Evolutionary conservation across 2,329 filamentous ascomycete species (phyloP).

Genomic region (Blastomyces emzantsi): DNA sequence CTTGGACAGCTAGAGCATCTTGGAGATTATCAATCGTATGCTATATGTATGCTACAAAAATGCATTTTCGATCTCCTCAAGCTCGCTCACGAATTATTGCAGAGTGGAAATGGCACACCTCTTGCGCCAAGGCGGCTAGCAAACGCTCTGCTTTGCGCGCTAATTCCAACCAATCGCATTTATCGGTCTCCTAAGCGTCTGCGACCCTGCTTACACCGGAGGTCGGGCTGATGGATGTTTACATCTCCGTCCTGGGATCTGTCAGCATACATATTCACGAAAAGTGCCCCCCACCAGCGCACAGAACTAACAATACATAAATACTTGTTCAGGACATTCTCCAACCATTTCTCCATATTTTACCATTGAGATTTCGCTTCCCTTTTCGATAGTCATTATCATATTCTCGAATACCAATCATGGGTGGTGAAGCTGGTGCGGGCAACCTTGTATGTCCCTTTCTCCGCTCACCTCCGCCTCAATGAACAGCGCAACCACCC

Average conservation of each 20-base stretch:
- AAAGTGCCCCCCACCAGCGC: background rate
- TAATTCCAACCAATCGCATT: background rate
- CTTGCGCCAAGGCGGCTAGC: no score
- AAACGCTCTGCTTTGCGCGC: background rate
- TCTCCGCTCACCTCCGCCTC: background rate
- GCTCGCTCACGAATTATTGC: no score
- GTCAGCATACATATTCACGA: background rate
- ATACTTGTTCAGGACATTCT: background rate
- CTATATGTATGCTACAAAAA: no score
- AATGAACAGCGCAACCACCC: background rate
- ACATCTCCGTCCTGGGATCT: background rate
- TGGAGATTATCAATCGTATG: no score
- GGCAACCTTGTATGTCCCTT: constrained; percentile 7
- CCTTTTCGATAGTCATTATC: background rate
- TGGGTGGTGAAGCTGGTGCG: constrained; percentile 1
- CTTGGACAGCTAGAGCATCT: no score
- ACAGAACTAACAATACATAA: background rate
- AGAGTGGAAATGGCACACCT: no score
- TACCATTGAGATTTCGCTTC: background rate
- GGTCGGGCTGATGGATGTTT: background rate
- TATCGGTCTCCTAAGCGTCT: background rate
- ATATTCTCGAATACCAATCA: background rate
- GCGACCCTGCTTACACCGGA: background rate
- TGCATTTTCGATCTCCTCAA: no score
- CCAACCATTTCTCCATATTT: background rate